phyloP scores from a whole-genome alignment of 306 rosid species.

The Albizia julibrissin region DNA sequence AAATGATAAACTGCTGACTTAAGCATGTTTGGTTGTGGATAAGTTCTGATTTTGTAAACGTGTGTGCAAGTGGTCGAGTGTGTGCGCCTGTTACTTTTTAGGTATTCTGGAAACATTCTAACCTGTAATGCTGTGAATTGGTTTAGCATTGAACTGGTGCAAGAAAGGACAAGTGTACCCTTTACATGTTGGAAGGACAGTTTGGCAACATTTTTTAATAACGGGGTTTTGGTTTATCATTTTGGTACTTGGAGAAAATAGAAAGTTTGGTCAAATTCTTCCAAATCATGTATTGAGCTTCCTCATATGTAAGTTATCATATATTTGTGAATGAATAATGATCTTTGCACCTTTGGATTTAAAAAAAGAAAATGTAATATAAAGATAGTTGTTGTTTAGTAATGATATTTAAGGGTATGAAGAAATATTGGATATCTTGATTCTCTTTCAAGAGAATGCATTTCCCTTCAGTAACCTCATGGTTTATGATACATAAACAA shows the following conservation, averaged over 20 bases:
- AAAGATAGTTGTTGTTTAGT: not conserved
- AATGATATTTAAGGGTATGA: not conserved
- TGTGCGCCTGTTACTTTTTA: not conserved
- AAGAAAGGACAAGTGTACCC: not conserved
- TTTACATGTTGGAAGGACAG: slow-evolving; percentile 5
- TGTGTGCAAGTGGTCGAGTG: not conserved
- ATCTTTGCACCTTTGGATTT: not conserved
- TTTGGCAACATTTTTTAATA: not conserved
- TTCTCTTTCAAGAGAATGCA: not conserved
- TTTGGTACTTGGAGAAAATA: not conserved
- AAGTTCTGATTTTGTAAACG: not conserved
- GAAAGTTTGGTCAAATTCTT: not conserved
- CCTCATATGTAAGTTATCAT: not conserved
- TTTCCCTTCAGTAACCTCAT: not conserved
- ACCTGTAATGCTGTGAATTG: not conserved
- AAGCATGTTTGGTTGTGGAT: not conserved
- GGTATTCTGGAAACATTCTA: not conserved
- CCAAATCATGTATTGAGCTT: not conserved
- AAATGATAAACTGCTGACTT: not conserved
- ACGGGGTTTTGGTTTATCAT: not conserved
- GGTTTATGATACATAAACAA: not conserved
- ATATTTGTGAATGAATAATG: not conserved
- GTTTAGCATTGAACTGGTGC: not conserved
- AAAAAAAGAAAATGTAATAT: not conserved
- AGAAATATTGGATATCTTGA: not conserved